Percentiles rank a stretch among this genome's conserved stretches.
Evolutionary conservation across 805 yeast genomes (phyloP).

Genomic region (Candida boidinii): DNA sequence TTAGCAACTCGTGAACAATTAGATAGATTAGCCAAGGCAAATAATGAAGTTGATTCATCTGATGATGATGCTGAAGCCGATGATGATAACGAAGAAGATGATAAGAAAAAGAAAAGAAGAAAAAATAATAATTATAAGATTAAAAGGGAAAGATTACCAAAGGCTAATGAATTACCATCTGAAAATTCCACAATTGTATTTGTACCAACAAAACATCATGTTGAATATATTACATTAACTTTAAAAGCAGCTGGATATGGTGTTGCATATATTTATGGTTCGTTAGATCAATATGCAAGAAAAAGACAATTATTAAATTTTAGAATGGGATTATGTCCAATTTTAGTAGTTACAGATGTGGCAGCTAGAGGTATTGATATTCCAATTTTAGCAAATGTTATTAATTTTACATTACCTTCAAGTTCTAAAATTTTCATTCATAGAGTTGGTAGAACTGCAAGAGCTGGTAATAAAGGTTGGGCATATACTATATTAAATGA

Average conservation of each 20-base stretch:
- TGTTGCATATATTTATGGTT: conserved; percentile 83
- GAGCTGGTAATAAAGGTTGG: conserved; percentile 98
- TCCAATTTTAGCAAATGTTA: conserved; percentile 90
- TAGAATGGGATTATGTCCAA: conserved; percentile 70
- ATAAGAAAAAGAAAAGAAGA: conserved; percentile 19
- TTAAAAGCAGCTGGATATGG: conserved; percentile 77
- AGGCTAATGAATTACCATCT: conserved; percentile 80
- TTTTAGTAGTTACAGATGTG: conserved; percentile 96
- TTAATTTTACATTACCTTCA: conserved; percentile 84
- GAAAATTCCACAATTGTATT: conserved; percentile 83
- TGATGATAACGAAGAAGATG: conserved; percentile 25
- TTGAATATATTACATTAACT: conserved; percentile 73
- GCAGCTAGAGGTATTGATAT: conserved; percentile 99
- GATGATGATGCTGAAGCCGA: conserved; percentile 45
- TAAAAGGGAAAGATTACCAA: conserved; percentile 54
- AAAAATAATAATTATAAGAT: conserved; percentile 30
- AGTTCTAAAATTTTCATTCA: conserved; percentile 92
- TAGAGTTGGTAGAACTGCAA: conserved; percentile 98
- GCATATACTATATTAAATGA: conserved; percentile 87
- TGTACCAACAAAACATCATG: conserved; percentile 97
- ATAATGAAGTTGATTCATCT: conserved; percentile 39
- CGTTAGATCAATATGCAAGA: conserved; percentile 93
- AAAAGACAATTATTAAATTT: conserved; percentile 79
- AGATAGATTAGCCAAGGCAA: conserved; percentile 39
- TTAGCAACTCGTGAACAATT: conserved; percentile 64